phyloP scores from a whole-genome alignment of 2,329 filamentous ascomycete genomes.

The Tolypocladium sp. region DNA sequence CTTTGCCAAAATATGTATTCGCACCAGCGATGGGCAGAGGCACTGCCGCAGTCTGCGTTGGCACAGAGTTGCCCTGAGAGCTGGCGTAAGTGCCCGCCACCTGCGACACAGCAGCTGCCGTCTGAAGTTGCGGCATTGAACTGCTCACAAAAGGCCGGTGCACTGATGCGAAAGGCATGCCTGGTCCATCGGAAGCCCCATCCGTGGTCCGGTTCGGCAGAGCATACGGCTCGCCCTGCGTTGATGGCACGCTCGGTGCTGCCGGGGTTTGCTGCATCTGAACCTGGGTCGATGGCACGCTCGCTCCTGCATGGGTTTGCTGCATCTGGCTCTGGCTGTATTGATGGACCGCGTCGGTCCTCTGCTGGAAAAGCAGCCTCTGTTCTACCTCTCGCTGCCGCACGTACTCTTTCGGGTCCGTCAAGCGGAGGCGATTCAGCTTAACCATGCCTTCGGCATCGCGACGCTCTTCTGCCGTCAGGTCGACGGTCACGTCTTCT shows the following conservation, averaged over 20 bases:
- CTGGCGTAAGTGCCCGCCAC: background rate
- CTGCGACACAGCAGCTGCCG: background rate
- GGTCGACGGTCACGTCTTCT: conserved; percentile 46
- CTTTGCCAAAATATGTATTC: conserved; percentile 25
- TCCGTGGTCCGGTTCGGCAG: background rate
- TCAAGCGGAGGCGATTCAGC: conserved; percentile 21
- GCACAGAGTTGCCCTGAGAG: background rate
- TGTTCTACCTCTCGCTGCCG: conserved; percentile 8
- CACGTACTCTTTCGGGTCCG: conserved; percentile 21
- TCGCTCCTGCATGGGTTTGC: background rate
- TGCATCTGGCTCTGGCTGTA: background rate
- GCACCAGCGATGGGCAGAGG: conserved; percentile 24
- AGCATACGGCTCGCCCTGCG: background rate
- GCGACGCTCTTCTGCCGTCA: conserved; percentile 52
- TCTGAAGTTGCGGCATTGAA: background rate
- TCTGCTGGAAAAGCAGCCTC: background rate
- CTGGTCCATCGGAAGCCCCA: background rate
- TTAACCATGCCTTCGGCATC: conserved; percentile 37
- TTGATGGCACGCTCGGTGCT: background rate
- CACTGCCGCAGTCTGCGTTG: conserved; percentile 4
- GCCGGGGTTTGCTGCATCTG: background rate
- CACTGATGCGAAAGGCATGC: background rate
- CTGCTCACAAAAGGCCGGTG: background rate
- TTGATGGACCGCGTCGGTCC: background rate
- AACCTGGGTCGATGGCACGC: background rate